Evolutionary conservation across 371 early-diverging fungal species (phyloP).

Genomic region (Lichtheimia hyalospora): DNA sequence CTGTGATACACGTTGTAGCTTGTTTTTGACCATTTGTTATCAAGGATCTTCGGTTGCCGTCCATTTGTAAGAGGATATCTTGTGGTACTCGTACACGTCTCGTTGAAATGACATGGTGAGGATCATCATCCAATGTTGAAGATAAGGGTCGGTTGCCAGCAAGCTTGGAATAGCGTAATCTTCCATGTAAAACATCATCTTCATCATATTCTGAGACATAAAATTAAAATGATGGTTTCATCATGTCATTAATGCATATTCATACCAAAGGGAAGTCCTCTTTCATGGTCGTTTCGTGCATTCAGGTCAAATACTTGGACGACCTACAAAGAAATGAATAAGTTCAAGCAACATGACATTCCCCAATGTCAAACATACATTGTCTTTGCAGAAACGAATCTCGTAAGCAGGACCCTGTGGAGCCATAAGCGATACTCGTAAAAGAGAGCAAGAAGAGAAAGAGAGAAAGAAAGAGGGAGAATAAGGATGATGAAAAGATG

Average conservation of each 20-base stretch:
- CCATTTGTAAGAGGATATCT: too few relatives aligned
- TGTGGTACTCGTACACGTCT: too few relatives aligned
- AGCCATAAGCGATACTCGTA: background rate
- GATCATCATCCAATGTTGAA: too few relatives aligned
- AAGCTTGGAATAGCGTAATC: conserved; percentile 30
- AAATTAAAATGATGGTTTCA: too few relatives aligned
- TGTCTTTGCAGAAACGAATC: conserved; percentile 39
- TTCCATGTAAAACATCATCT: conserved; percentile 31
- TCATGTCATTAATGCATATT: background rate
- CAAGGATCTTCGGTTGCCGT: too few relatives aligned
- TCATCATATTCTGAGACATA: conserved; percentile 20
- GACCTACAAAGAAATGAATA: conserved; percentile 14
- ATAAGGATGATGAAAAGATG: too few relatives aligned
- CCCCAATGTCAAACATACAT: conserved; percentile 14
- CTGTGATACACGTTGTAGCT: too few relatives aligned
- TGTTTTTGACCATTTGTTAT: too few relatives aligned
- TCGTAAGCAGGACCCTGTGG: conserved; percentile 31
- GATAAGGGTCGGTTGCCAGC: background rate
- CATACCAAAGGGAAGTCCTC: conserved; percentile 27
- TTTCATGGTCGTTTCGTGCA: conserved; percentile 4
- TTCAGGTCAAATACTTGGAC: conserved; percentile 43
- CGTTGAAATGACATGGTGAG: too few relatives aligned
- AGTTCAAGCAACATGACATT: background rate
- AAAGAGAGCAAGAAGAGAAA: conserved; percentile 1
- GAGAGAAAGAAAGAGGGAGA: background rate